phyloP scores from a whole-genome alignment of 1,139 yeast genomes.

The Ashbya aceris region DNA sequence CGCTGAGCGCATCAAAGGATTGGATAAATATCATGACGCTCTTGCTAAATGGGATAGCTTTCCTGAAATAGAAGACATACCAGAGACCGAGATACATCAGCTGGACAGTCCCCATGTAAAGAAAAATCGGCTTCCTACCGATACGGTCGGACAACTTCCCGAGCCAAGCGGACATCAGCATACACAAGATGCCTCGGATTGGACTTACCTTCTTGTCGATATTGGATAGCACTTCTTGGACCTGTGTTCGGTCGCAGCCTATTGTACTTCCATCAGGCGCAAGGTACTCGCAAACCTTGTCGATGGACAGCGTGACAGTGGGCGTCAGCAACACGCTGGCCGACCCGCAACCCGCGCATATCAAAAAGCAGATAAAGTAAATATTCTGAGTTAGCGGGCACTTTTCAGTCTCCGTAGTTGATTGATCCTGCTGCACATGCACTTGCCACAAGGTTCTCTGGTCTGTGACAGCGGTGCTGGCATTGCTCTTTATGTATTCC shows the following conservation, averaged over 20 bases:
- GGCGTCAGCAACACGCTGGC: constrained; percentile 11
- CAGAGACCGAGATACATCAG: constrained; percentile 9
- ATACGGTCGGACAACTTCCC: constrained; percentile 21
- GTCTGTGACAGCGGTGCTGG: no score
- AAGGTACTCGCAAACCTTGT: constrained; percentile 25
- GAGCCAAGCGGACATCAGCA: constrained; percentile 18
- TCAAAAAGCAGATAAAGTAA: no score
- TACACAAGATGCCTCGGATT: constrained; percentile 13
- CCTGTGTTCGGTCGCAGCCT: constrained; percentile 25
- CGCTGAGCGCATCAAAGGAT: constrained; percentile 21
- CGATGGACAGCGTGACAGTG: constrained; percentile 21
- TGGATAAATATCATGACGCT: constrained; percentile 8
- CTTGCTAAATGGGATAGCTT: not conserved
- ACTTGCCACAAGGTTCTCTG: no score
- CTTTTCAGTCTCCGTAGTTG: no score
- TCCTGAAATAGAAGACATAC: constrained; percentile 7
- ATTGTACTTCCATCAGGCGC: constrained; percentile 4
- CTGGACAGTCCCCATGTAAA: constrained; percentile 13
- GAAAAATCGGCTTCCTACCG: constrained; percentile 20
- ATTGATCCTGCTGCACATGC: no score
- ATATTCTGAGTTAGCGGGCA: no score
- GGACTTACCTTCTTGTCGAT: constrained; percentile 19
- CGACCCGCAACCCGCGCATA: no score
- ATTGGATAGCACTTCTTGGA: constrained; percentile 24
- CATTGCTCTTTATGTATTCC: no score